Evolutionary conservation across 371 early-diverging fungal species (phyloP).

Genomic region (Sporodiniella umbellata): DNA sequence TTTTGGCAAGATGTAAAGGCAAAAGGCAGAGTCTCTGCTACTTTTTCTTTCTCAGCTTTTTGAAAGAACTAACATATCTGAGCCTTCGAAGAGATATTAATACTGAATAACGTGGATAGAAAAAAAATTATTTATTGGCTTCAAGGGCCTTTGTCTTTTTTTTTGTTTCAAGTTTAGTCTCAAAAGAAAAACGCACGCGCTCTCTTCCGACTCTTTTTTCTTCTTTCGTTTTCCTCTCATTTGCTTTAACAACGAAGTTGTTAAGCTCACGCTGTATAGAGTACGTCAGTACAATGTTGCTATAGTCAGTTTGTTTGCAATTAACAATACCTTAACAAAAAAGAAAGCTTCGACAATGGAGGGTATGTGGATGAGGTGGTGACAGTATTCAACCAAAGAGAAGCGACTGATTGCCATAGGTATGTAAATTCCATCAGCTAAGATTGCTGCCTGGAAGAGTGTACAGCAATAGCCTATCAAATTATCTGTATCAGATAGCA

Average conservation of each 20-base stretch:
- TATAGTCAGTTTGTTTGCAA: constrained; percentile 5
- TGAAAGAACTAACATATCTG: neutral
- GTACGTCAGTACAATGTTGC: constrained; percentile 16
- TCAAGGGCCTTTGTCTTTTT: neutral
- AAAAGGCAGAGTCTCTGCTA: neutral
- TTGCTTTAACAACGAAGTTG: constrained; percentile 11
- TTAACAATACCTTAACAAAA: constrained; percentile 2
- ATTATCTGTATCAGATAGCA: constrained; percentile 1
- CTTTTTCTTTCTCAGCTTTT: neutral
- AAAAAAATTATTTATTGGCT: constrained; percentile 8
- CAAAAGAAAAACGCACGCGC: constrained; percentile 10
- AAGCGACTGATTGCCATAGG: constrained; percentile 13
- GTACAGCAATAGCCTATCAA: constrained; percentile 1
- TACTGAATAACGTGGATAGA: constrained; percentile 6
- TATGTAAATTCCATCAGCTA: constrained; percentile 11
- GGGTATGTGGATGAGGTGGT: neutral
- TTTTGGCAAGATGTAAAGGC: neutral
- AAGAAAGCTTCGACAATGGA: constrained; percentile 2
- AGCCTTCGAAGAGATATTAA: neutral
- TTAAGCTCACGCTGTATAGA: constrained; percentile 18
- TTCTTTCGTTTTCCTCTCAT: constrained; percentile 8
- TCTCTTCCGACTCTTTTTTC: constrained; percentile 12
- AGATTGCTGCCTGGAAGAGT: neutral
- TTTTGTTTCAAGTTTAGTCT: constrained; percentile 3
- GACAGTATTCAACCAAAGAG: constrained; percentile 1